Conservation (phyloP, 345 rosid genomes). For the Euphorbia lathyris region DNA sequence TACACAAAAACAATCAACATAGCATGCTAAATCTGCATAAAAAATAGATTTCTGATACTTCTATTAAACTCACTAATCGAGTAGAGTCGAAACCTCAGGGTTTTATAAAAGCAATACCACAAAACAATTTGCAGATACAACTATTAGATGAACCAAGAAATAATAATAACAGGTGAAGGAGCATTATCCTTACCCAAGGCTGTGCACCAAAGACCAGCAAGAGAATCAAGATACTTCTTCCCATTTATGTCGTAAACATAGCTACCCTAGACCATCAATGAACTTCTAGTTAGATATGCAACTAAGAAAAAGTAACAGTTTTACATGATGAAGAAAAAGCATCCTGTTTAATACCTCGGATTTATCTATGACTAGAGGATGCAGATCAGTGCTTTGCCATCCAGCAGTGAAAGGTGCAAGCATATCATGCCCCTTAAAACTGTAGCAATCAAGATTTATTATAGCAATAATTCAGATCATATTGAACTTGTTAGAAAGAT, state of each 20-base stretch:
- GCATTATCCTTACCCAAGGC: slow-evolving; percentile 58
- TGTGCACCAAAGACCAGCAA: slow-evolving; percentile 96
- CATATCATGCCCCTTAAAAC: slow-evolving; percentile 95
- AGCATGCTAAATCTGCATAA: neutral
- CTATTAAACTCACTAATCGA: neutral
- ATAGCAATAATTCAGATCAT: neutral
- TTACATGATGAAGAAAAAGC: neutral
- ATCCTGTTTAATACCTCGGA: slow-evolving; percentile 56
- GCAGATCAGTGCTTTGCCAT: slow-evolving; percentile 72
- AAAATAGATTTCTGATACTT: neutral
- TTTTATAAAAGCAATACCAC: neutral
- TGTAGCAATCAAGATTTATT: slow-evolving; percentile 29
- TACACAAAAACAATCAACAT: too few relatives aligned
- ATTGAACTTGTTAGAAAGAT: neutral
- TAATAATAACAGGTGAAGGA: neutral
- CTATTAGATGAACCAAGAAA: neutral
- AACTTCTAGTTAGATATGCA: slow-evolving; percentile 11
- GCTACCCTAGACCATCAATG: slow-evolving; percentile 54
- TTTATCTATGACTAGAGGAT: slow-evolving; percentile 77
- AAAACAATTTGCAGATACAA: neutral
- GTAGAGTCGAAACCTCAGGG: neutral
- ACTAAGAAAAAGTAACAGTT: neutral
- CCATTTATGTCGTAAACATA: slow-evolving; percentile 77
- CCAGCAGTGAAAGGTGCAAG: slow-evolving; percentile 99
- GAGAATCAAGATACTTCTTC: slow-evolving; percentile 91